A percentile compares a stretch with the other conserved stretches of the same genome.
These are phyloP conservation scores for Boletus semigastroideus DNA, from an alignment of 1,284 basidiomycete species.

Conservation along the genomic window DNA sequence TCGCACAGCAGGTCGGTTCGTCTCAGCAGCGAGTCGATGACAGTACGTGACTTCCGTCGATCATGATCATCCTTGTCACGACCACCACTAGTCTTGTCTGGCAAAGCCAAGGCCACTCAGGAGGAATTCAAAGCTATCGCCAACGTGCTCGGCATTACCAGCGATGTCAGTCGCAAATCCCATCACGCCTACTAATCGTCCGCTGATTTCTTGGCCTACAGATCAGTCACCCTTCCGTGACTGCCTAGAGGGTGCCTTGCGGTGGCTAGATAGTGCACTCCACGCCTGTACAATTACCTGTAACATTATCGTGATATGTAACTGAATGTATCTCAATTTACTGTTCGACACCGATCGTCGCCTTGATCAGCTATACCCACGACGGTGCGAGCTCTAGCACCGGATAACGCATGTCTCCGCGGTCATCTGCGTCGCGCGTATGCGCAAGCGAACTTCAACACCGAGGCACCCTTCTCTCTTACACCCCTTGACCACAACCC, in stretches of 20 bases:
- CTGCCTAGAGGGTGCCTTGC: not conserved
- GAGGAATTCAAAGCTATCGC: slow-evolving; percentile 56
- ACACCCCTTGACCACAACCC: too few relatives aligned
- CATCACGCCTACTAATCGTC: too few relatives aligned
- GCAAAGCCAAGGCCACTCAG: slow-evolving; percentile 42
- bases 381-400: too few relatives aligned
- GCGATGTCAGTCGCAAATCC: slow-evolving; percentile 10
- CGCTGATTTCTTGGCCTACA: not conserved
- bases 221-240: slow-evolving; percentile 3
- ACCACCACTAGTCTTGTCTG: slow-evolving; percentile 49
- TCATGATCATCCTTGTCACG: not conserved
- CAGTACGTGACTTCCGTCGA: slow-evolving; percentile 37
- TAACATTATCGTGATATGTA: slow-evolving; percentile 13
- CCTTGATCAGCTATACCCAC: too few relatives aligned
- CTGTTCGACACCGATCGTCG: too few relatives aligned
- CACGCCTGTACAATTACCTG: not conserved
- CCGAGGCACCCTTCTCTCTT: too few relatives aligned
- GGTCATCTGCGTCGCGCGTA: too few relatives aligned
- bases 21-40: slow-evolving; percentile 48
- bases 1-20: slow-evolving; percentile 46
- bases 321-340: slow-evolving; percentile 2
- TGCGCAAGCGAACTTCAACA: too few relatives aligned
- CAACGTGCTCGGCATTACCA: slow-evolving; percentile 42
- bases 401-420: too few relatives aligned
- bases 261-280: not conserved